Evolutionary conservation across 2,329 filamentous ascomycete species (phyloP).

Genomic region (Colletotrichum viniferum): DNA sequence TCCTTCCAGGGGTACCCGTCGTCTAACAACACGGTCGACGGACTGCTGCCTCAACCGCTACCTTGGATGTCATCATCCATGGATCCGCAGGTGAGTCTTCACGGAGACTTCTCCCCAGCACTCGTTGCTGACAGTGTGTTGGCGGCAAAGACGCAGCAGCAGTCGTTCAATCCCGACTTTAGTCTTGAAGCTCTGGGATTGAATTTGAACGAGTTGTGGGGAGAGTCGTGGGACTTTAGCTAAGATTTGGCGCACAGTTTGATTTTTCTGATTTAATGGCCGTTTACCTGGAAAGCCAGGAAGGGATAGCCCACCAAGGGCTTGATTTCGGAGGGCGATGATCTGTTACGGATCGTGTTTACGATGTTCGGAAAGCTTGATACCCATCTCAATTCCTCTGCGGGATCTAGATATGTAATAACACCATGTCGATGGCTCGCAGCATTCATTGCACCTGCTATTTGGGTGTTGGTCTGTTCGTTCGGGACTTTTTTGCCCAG

Average conservation of each 20-base stretch:
- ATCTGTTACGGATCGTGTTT: not conserved
- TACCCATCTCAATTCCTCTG: slow-evolving; percentile 18
- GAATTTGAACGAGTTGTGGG: slow-evolving; percentile 62
- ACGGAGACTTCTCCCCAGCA: slow-evolving; percentile 19
- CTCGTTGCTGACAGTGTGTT: slow-evolving; percentile 21
- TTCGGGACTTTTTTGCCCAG: not conserved
- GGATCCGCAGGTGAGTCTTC: slow-evolving; percentile 27
- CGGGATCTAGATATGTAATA: slow-evolving; percentile 2
- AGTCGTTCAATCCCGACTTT: slow-evolving; percentile 53
- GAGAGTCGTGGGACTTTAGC: slow-evolving; percentile 50
- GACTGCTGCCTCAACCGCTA: slow-evolving; percentile 30
- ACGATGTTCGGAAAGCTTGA: slow-evolving; percentile 17
- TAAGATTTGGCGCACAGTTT: slow-evolving; percentile 18
- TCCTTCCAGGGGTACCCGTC: slow-evolving; percentile 30
- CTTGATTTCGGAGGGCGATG: not conserved
- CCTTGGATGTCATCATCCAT: slow-evolving; percentile 35
- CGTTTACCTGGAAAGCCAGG: not conserved
- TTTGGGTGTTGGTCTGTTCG: not conserved
- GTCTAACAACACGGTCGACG: slow-evolving; percentile 17
- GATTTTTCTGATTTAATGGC: not conserved
- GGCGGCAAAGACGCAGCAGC: slow-evolving; percentile 32
- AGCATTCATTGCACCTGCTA: not conserved
- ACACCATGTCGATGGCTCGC: slow-evolving; percentile 6
- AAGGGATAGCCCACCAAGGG: not conserved
- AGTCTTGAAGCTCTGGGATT: slow-evolving; percentile 58